phyloP scores from a whole-genome alignment of 208 protist genomes.

The Acanthamoeba polyphaga region DNA sequence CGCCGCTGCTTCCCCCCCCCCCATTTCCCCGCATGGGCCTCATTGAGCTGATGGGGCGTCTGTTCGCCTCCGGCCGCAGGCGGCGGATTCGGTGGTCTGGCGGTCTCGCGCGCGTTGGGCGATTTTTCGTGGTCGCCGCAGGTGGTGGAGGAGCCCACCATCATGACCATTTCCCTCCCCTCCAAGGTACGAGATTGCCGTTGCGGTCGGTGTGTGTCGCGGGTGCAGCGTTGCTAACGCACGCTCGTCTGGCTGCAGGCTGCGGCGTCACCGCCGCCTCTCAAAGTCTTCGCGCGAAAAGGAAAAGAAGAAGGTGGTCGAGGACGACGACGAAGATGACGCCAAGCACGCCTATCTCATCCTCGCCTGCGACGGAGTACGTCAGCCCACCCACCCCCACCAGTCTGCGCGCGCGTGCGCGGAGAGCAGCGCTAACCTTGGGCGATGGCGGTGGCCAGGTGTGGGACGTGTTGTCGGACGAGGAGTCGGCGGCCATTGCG shows the following conservation, averaged over 20 bases:
- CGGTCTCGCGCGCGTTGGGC: conserved; percentile 54
- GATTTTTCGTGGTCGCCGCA: conserved; percentile 56
- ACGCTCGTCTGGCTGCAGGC: background rate
- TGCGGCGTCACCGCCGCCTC: background rate
- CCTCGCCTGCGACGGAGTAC: conserved; percentile 51
- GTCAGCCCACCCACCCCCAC: background rate
- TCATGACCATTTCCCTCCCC: background rate
- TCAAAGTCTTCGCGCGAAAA: conserved; percentile 19
- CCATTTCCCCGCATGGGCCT: background rate
- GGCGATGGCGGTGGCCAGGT: background rate
- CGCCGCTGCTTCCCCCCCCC: background rate
- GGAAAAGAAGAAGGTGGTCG: background rate
- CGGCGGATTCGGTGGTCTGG: conserved; percentile 37
- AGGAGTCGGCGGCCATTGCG: conserved; percentile 38
- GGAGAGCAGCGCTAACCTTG: background rate
- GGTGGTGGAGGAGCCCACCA: conserved; percentile 63
- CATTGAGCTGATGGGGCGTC: background rate
- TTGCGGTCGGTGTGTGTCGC: background rate
- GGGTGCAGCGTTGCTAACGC: background rate
- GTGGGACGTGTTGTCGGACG: conserved; percentile 70
- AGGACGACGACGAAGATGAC: background rate
- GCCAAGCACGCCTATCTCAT: conserved; percentile 38
- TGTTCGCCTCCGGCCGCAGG: background rate
- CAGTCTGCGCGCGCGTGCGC: background rate
- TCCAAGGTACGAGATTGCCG: background rate